phyloP scores from a whole-genome alignment of 2,329 filamentous ascomycete species.

The Colletotrichum sp. region DNA sequence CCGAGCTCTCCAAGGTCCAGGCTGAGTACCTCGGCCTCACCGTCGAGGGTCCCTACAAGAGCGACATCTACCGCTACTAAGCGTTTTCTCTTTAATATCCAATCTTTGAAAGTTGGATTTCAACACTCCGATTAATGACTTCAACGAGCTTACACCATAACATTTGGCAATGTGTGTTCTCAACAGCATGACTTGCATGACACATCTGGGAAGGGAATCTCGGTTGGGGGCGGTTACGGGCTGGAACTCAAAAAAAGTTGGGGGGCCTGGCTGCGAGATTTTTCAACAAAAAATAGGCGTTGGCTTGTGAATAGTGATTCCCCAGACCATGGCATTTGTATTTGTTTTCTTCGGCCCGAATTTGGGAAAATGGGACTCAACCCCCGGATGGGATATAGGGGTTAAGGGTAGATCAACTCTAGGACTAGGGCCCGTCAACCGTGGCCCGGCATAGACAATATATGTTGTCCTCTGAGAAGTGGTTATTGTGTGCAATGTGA shows the following conservation, averaged over 20 bases:
- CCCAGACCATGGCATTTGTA: slow-evolving; percentile 33
- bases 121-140: slow-evolving; percentile 24
- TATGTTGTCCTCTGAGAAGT: background rate
- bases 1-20: slow-evolving; percentile 83
- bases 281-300: slow-evolving; percentile 41
- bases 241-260: slow-evolving; percentile 29
- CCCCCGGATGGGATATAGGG: slow-evolving; percentile 14
- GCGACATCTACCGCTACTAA: slow-evolving; percentile 71
- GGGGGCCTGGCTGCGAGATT: slow-evolving; percentile 33
- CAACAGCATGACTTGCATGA: slow-evolving; percentile 50
- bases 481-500: background rate
- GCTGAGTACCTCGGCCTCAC: slow-evolving; percentile 92
- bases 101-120: slow-evolving; percentile 14
- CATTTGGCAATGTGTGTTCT: slow-evolving; percentile 39
- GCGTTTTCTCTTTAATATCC: slow-evolving; percentile 36
- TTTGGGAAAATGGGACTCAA: slow-evolving; percentile 17
- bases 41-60: slow-evolving; percentile 92
- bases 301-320: slow-evolving; percentile 35
- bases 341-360: slow-evolving; percentile 22
- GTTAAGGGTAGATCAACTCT: slow-evolving; percentile 1
- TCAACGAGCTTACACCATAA: slow-evolving; percentile 22
- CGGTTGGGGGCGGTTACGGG: slow-evolving; percentile 25
- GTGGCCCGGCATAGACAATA: slow-evolving; percentile 32
- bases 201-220: slow-evolving; percentile 34
- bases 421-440: slow-evolving; percentile 46